These are phyloP conservation scores for Colletotrichum sp. DNA, from an alignment of 2,329 filamentous ascomycete genomes.

Conservation along the genomic window DNA sequence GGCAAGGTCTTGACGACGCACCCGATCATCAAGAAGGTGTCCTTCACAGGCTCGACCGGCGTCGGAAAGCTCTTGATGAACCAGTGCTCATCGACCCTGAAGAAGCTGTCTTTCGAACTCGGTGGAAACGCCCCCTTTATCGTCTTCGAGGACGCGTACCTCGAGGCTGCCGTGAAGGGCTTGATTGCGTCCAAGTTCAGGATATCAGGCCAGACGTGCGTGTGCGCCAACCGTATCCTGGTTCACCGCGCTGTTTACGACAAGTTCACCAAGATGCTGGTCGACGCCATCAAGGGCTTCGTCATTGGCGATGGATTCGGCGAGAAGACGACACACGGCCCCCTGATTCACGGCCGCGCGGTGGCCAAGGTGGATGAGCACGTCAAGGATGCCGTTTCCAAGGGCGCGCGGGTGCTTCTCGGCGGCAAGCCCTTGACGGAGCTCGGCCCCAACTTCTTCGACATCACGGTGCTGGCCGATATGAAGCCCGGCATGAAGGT, in stretches of 20 bases:
- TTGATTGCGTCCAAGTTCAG: constrained; percentile 55
- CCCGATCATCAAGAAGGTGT: constrained; percentile 75
- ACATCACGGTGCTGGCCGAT: constrained; percentile 49
- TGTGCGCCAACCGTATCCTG: constrained; percentile 67
- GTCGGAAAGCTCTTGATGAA: constrained; percentile 81
- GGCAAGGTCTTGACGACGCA: constrained; percentile 73
- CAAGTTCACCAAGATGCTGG: constrained; percentile 66
- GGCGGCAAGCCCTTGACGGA: constrained; percentile 55
- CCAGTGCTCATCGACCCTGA: constrained; percentile 66
- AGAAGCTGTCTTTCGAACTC: constrained; percentile 70
- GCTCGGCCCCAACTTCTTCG: constrained; percentile 47
- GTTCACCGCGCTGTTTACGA: constrained; percentile 67
- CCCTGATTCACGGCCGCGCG: constrained; percentile 72
- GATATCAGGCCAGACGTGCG: constrained; percentile 70
- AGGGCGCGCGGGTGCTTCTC: constrained; percentile 68
- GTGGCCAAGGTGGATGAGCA: constrained; percentile 74
- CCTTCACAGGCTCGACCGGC: constrained; percentile 77
- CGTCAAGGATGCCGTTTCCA: constrained; percentile 70
- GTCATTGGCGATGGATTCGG: constrained; percentile 74
- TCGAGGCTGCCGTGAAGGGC: constrained; percentile 70
- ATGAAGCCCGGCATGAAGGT: constrained; percentile 46
- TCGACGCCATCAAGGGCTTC: constrained; percentile 60
- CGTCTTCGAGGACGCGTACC: constrained; percentile 68
- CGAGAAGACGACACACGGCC: constrained; percentile 73
- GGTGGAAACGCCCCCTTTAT: constrained; percentile 70